Conservation (phyloP, 805 yeast species). For the Lipomyces sp. region DNA sequence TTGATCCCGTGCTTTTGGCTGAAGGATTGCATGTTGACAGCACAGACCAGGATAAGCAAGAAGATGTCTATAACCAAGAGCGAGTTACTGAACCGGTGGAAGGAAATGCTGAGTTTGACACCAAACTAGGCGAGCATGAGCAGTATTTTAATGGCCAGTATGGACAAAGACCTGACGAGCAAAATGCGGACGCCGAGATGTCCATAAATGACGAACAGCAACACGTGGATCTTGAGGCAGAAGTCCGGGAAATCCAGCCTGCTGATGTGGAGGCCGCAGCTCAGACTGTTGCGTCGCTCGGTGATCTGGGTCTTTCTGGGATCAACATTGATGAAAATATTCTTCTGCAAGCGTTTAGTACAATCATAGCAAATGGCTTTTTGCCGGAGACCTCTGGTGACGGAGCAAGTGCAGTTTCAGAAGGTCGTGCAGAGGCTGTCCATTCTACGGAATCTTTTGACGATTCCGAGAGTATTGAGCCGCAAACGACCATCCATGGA, state of each 20-base stretch:
- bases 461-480: constrained; percentile 11
- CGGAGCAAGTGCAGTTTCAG: background rate
- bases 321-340: constrained; percentile 7
- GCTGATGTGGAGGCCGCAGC: constrained; percentile 1
- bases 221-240: background rate
- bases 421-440: constrained; percentile 5
- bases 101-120: background rate
- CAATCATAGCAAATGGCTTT: constrained; percentile 11
- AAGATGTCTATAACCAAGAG: background rate
- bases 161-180: background rate
- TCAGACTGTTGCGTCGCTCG: constrained; percentile 8
- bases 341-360: constrained; percentile 15
- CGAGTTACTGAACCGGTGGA: background rate
- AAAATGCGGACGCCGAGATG: background rate
- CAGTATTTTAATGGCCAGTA: background rate
- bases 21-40: background rate
- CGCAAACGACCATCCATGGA: constrained; percentile 8
- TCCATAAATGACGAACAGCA: background rate
- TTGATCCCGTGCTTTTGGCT: background rate
- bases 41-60: background rate
- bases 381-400: constrained; percentile 4
- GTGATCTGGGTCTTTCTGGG: background rate
- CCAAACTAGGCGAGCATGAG: background rate
- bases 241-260: background rate
- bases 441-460: background rate